phyloP scores from a whole-genome alignment of 1,139 yeast genomes.

The Pichia sp. region DNA sequence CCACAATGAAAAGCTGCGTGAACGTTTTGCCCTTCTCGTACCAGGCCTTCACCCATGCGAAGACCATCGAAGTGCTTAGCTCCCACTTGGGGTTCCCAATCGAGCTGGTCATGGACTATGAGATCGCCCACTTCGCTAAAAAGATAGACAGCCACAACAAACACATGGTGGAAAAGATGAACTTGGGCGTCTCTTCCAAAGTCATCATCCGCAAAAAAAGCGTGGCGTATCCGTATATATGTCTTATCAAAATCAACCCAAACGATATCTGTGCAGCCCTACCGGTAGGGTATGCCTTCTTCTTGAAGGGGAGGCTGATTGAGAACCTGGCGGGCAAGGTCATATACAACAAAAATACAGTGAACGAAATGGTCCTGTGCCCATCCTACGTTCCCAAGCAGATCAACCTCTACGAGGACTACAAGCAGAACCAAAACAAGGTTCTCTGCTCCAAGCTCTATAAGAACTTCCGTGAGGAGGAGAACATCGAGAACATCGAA shows the following conservation, averaged over 20 bases:
- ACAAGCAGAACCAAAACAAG: slow-evolving; percentile 9
- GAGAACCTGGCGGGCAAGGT: slow-evolving; percentile 47
- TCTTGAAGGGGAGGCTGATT: slow-evolving; percentile 51
- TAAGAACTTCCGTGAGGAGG: not conserved
- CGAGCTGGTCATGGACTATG: slow-evolving; percentile 47
- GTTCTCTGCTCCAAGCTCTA: not conserved
- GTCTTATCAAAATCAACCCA: slow-evolving; percentile 24
- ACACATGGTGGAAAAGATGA: slow-evolving; percentile 21
- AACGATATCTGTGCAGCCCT: slow-evolving; percentile 5
- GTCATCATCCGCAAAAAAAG: slow-evolving; percentile 21
- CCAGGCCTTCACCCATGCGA: slow-evolving; percentile 51
- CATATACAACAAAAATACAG: slow-evolving; percentile 1
- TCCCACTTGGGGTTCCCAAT: slow-evolving; percentile 52
- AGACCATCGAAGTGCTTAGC: slow-evolving; percentile 43
- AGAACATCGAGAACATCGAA: not conserved
- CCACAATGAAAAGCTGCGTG: slow-evolving; percentile 35
- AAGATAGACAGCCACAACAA: slow-evolving; percentile 28
- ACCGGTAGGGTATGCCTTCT: slow-evolving; percentile 44
- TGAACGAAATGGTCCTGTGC: slow-evolving; percentile 22
- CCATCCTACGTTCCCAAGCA: slow-evolving; percentile 29
- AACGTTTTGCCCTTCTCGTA: slow-evolving; percentile 43
- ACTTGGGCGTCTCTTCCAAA: slow-evolving; percentile 10
- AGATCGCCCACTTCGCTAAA: slow-evolving; percentile 42
- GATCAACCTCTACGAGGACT: slow-evolving; percentile 26
- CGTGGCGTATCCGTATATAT: slow-evolving; percentile 31